phyloP scores from a whole-genome alignment of 441 rosid genomes.

The Cnidoscolus chayamansa region DNA sequence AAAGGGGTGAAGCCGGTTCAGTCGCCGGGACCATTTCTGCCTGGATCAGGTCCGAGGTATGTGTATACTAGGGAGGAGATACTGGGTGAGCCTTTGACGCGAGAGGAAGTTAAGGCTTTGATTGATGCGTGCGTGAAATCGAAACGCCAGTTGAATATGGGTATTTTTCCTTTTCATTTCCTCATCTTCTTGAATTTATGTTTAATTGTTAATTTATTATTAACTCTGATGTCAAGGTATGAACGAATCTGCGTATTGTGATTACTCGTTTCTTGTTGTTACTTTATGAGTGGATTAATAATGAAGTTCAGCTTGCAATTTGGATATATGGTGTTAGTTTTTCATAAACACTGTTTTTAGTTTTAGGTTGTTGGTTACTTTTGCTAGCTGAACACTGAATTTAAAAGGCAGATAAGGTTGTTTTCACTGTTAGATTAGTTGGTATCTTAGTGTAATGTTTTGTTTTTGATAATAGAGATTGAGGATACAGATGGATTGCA shows the following conservation, averaged over 20 bases:
- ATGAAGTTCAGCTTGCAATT: not conserved
- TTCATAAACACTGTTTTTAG: too few relatives aligned
- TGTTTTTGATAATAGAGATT: not conserved
- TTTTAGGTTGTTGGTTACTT: not conserved
- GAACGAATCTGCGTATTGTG: not conserved
- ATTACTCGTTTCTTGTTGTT: not conserved
- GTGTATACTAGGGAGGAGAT: conserved; percentile 73
- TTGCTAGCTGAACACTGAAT: not conserved
- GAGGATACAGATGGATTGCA: not conserved
- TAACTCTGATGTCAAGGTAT: not conserved
- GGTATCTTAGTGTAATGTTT: not conserved
- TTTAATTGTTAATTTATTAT: not conserved
- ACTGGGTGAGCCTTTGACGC: conserved; percentile 75
- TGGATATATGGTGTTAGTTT: too few relatives aligned
- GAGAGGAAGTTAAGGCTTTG: conserved; percentile 63
- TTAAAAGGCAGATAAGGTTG: not conserved
- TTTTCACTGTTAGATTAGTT: not conserved
- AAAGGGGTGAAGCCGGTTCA: conserved; percentile 78
- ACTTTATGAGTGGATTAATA: not conserved
- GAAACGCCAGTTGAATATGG: conserved; percentile 78
- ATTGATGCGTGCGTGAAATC: conserved; percentile 56
- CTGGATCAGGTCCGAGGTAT: conserved; percentile 77
- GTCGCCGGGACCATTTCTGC: conserved; percentile 72
- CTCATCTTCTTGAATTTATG: not conserved
- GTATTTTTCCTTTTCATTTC: conserved; percentile 31